phyloP scores from a whole-genome alignment of 164 flowering plant species.

The Macadamia integrifolia region DNA sequence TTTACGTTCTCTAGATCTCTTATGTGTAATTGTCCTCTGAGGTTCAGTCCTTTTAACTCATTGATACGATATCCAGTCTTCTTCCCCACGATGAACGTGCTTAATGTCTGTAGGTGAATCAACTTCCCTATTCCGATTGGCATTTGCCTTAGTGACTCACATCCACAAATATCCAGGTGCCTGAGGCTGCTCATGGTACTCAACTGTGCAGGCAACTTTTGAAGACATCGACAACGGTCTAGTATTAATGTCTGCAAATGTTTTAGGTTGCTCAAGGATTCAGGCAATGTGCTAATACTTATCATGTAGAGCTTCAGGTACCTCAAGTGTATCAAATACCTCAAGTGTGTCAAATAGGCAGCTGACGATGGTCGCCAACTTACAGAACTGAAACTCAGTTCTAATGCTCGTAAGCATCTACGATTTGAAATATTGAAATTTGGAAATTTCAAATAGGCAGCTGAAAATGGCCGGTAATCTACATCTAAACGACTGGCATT shows the following conservation, averaged over 20 bases:
- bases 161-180: not conserved
- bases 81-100: slow-evolving; percentile 3
- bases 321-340: not conserved
- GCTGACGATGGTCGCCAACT: slow-evolving; percentile 9
- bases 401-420: too few relatives aligned
- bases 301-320: not conserved
- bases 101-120: slow-evolving; percentile 9
- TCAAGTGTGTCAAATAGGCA: not conserved
- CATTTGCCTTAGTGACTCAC: not conserved
- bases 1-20: too few relatives aligned
- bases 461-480: too few relatives aligned
- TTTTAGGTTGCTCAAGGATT: not conserved
- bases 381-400: too few relatives aligned
- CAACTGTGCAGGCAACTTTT: not conserved
- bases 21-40: too few relatives aligned
- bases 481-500: too few relatives aligned
- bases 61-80: not conserved
- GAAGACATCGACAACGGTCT: not conserved
- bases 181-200: not conserved
- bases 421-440: too few relatives aligned
- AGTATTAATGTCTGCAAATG: slow-evolving; percentile 3
- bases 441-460: too few relatives aligned
- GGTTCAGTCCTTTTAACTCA: not conserved
- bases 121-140: not conserved
- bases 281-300: slow-evolving; percentile 2